Base-by-base conservation (phyloP, 2,329 filamentous ascomycete genomes). In the Sphaerulina vaccinii region DNA sequence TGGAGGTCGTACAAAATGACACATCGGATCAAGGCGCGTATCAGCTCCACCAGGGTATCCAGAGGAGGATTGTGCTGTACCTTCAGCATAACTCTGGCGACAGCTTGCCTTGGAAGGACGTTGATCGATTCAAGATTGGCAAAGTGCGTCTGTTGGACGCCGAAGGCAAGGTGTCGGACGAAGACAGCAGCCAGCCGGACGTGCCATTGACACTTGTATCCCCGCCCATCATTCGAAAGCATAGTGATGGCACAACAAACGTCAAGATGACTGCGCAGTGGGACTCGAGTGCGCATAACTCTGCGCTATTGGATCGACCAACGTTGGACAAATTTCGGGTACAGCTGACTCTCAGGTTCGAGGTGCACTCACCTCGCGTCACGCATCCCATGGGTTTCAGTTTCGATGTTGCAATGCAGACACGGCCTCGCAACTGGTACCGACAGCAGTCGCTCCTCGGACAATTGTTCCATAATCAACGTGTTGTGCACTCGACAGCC, bases 261-360 rank as follows among this genome's bases (percentile, higher is more conserved):
- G 85, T 96, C 32, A 91, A 86, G 1, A 78, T 97, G 37, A 80
- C 87, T n/a, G 90, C 88, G 0, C 91, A 97, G 65, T 99, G 93
- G 93, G 93, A 99, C 68, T 96, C 92, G 0, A 95, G 90, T 64
- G 78, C 93, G 60, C 93, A 99, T 70, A 85, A 84, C 57, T 96
- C 93, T 5, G 76, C 95, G n/a, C 78, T 97, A 11, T 82, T 99
- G n/a, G 91, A 99, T 70, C 85, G 92, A 21, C 86, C 89, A 1
- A 97, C 93, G 1, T 83, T 88, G n/a, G 91, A 96, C 54, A 93
- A 90, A 67, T 91, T 93, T 69, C 86, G 87, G 37, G 88, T 99
- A 16, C 91, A 96, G 70, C 85, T 96, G 72, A 85, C 87, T 0
- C 75, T 97, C 9, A 81, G 83, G 13, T 97, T 92, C 89, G 88